These are phyloP conservation scores for Hymenoscyphus scutula DNA, from an alignment of 2,329 filamentous ascomycete genomes.

Conservation along the genomic window DNA sequence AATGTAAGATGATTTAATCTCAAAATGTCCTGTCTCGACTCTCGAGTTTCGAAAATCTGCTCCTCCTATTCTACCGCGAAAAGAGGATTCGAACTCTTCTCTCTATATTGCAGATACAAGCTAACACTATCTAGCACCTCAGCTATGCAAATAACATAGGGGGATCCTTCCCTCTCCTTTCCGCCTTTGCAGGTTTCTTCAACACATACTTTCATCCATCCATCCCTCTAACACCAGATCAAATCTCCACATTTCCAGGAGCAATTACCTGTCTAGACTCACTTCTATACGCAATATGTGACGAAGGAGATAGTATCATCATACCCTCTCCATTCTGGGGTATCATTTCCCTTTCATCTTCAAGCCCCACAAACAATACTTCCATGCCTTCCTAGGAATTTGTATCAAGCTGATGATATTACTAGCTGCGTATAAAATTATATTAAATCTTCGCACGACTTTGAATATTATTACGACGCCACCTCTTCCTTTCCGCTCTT, in stretches of 20 bases:
- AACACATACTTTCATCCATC: background rate
- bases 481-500: background rate
- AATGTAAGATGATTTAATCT: background rate
- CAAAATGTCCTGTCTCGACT: background rate
- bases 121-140: background rate
- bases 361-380: no score
- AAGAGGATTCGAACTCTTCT: no score
- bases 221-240: background rate
- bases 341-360: background rate
- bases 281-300: background rate
- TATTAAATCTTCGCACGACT: background rate
- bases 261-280: background rate
- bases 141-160: background rate
- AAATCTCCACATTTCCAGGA: background rate
- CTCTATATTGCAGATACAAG: background rate
- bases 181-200: background rate
- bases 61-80: no score
- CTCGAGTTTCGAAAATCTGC: no score
- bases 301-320: slow-evolving; percentile 1
- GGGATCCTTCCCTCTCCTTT: background rate
- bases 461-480: background rate
- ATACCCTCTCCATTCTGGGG: background rate
- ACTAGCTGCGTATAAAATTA: background rate
- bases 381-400: no score
- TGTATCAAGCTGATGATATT: no score